phyloP scores from a whole-genome alignment of 148 eudicot genomes.

The Camellia lanceoleosa region DNA sequence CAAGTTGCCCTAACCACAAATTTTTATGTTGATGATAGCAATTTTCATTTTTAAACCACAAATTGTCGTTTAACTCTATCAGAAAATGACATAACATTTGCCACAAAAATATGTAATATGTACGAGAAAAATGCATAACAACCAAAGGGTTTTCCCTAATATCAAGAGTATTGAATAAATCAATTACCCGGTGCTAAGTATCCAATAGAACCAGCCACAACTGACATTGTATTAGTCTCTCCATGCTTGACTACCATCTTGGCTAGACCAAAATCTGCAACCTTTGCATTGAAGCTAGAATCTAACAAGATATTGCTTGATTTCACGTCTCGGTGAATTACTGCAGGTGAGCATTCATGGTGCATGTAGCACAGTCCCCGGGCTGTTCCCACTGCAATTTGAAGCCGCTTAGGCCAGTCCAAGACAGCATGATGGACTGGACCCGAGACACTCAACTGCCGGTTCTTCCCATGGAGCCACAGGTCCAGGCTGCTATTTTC shows the following conservation, averaged over 20 bases:
- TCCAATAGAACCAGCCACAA: slow-evolving; percentile 37
- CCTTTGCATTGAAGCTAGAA: slow-evolving; percentile 27
- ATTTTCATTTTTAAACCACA: too few species aligned
- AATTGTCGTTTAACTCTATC: too few species aligned
- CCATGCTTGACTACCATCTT: slow-evolving; percentile 28
- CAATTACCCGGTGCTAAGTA: slow-evolving; percentile 37
- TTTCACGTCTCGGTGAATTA: slow-evolving; percentile 37
- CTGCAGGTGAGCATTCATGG: slow-evolving; percentile 32
- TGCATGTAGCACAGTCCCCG: slow-evolving; percentile 42
- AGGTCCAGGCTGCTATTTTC: slow-evolving; percentile 8
- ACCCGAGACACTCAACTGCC: not conserved
- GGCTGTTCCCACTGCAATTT: slow-evolving; percentile 36
- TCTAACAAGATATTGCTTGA: slow-evolving; percentile 40
- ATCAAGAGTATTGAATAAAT: not conserved
- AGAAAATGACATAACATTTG: not conserved
- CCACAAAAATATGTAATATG: too few species aligned
- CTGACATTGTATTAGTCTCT: slow-evolving; percentile 30
- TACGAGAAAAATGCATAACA: too few species aligned
- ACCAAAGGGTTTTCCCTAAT: not conserved
- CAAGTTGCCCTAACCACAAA: too few species aligned
- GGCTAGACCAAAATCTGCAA: slow-evolving; percentile 42
- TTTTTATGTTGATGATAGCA: too few species aligned
- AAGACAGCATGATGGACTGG: slow-evolving; percentile 6
- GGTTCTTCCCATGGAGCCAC: slow-evolving; percentile 25
- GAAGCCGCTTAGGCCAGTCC: slow-evolving; percentile 35